Evolutionary conservation across 768 basidiomycete genomes (phyloP).

Genomic region (Amanita rubescens): DNA sequence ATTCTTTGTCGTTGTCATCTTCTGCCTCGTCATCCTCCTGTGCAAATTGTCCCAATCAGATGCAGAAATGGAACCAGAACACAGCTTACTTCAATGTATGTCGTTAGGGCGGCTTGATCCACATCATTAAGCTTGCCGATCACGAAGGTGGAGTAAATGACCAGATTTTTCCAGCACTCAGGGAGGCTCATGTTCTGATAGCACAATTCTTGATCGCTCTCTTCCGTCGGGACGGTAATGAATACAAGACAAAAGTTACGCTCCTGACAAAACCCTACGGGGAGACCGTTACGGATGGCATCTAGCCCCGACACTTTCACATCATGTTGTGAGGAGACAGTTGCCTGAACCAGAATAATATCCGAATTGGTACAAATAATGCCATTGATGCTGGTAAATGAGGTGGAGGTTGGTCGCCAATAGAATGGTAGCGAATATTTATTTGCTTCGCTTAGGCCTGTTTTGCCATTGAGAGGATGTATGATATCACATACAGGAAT

Average conservation of each 20-base stretch:
- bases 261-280: background rate
- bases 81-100: background rate
- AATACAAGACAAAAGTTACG: background rate
- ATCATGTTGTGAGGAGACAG: background rate
- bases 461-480: too few species aligned
- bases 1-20: background rate
- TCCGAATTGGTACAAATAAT: background rate
- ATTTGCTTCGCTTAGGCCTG: too few species aligned
- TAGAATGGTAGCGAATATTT: too few species aligned
- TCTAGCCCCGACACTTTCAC: background rate
- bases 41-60: background rate
- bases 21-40: background rate
- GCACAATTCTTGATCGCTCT: background rate
- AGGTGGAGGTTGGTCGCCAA: too few species aligned
- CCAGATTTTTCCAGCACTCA: background rate
- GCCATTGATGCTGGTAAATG: background rate
- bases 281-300: background rate
- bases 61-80: background rate
- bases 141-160: background rate
- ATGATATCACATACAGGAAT: too few species aligned
- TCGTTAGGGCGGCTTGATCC: background rate
- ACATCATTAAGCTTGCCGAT: background rate
- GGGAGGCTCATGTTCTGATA: background rate
- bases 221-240: background rate
- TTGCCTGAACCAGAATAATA: background rate